Evolutionary conservation across 345 rosid species (phyloP).

Genomic region (Bruguiera gymnorhiza): DNA sequence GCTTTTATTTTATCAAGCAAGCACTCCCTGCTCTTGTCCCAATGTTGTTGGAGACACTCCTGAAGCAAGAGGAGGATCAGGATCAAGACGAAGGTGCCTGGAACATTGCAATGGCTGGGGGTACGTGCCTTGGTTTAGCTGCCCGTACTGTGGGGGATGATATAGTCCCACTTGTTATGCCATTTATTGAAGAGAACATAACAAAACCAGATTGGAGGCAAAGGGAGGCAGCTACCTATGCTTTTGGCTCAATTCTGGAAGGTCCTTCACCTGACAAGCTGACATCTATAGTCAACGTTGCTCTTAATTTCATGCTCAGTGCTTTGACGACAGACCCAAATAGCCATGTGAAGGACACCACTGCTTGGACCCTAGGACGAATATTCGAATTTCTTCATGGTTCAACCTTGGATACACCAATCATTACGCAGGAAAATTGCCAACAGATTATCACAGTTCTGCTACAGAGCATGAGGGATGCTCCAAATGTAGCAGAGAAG

Average conservation of each 20-base stretch:
- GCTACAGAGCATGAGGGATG: background rate
- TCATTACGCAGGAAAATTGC: background rate
- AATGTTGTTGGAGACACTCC: slow-evolving; percentile 5
- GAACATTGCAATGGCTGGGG: slow-evolving; percentile 9
- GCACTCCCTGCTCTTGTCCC: slow-evolving; percentile 11
- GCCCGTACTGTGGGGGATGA: slow-evolving; percentile 1
- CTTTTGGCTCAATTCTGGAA: slow-evolving; percentile 6
- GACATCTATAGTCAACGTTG: slow-evolving; percentile 1
- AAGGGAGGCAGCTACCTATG: slow-evolving; percentile 10
- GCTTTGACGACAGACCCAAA: background rate
- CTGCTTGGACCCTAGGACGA: background rate
- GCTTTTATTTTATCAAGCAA: slow-evolving; percentile 3
- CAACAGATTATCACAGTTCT: slow-evolving; percentile 1
- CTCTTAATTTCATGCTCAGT: background rate
- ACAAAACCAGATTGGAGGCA: slow-evolving; percentile 2
- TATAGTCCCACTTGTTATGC: slow-evolving; percentile 1
- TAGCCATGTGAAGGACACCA: background rate
- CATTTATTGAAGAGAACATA: slow-evolving; percentile 7
- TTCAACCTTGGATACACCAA: background rate
- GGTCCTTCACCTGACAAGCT: background rate
- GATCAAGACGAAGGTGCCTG: slow-evolving; percentile 5
- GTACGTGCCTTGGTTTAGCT: slow-evolving; percentile 1
- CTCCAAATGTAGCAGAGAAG: slow-evolving; percentile 3
- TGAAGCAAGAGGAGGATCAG: slow-evolving; percentile 5
- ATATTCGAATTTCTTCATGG: slow-evolving; percentile 2